Percentiles rank a stretch among this genome's conserved stretches.
Conservation (phyloP, 2,329 filamentous ascomycete species). For the Sporothrix brunneoviolacea region DNA sequence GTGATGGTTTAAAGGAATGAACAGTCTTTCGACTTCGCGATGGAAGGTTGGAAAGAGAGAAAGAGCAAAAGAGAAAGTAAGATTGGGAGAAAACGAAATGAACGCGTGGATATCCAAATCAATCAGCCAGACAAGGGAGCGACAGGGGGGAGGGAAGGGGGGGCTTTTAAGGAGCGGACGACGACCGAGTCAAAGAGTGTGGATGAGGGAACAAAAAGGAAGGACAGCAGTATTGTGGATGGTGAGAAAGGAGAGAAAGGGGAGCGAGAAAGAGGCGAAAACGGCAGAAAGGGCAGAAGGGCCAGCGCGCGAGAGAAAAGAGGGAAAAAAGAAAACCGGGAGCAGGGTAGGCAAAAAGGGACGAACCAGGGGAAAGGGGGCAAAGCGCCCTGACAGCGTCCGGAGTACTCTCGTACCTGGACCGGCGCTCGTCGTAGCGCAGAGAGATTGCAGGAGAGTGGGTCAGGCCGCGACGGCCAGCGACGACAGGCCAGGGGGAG, state of each 20-base stretch:
- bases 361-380: no score
- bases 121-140: background rate
- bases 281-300: background rate
- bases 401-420: background rate
- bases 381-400: no score
- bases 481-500: background rate
- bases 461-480: slow-evolving; percentile 4
- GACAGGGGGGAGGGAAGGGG: slow-evolving; percentile 3
- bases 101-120: background rate
- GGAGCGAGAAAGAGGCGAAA: background rate
- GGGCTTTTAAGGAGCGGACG: slow-evolving; percentile 15
- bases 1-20: slow-evolving; percentile 11
- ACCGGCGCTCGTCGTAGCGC: background rate
- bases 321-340: background rate
- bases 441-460: slow-evolving; percentile 17
- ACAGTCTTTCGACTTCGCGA: slow-evolving; percentile 1
- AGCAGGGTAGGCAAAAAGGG: background rate
- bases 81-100: background rate
- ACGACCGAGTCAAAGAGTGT: background rate
- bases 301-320: background rate
- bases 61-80: slow-evolving; percentile 1
- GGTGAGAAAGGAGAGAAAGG: background rate
- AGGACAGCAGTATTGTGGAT: background rate
- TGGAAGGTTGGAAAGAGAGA: slow-evolving; percentile 5
- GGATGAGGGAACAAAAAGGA: background rate